These are phyloP conservation scores for Triangularia verruculosa DNA, from an alignment of 2,329 filamentous ascomycete genomes.

Conservation along the genomic window DNA sequence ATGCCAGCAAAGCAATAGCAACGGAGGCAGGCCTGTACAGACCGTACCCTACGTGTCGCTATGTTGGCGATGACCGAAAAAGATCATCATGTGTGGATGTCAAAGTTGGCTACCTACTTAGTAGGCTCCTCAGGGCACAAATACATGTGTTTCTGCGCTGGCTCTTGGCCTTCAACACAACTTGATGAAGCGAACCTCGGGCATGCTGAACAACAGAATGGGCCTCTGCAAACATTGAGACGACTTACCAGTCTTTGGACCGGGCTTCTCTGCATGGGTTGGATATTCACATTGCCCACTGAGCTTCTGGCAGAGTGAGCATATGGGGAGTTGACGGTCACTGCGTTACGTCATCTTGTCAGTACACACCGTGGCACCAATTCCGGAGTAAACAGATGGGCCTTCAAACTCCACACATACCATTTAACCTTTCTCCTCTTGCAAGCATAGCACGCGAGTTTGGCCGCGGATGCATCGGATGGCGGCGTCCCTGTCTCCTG, in stretches of 20 bases:
- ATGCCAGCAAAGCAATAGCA: no score
- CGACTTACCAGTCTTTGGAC: slow-evolving; percentile 31
- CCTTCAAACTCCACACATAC: slow-evolving; percentile 12
- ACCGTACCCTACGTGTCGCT: no score
- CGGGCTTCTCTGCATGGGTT: slow-evolving; percentile 28
- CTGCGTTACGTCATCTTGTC: slow-evolving; percentile 10
- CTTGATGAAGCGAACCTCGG: no score
- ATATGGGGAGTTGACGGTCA: slow-evolving; percentile 24
- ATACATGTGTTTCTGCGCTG: no score
- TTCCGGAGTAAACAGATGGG: neutral
- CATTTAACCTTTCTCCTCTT: slow-evolving; percentile 29
- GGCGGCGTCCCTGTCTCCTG: neutral
- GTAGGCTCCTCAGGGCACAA: no score
- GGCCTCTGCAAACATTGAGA: no score
- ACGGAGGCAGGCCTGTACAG: no score
- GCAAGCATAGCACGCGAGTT: slow-evolving; percentile 18
- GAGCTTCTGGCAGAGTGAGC: slow-evolving; percentile 27
- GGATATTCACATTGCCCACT: slow-evolving; percentile 29
- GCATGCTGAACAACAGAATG: no score
- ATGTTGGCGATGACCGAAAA: no score
- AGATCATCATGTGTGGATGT: no score
- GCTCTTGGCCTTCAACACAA: no score
- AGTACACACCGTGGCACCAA: neutral
- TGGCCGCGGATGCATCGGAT: neutral
- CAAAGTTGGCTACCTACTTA: no score